These are phyloP conservation scores for Pseudohyphozyma bogoriensis DNA, from an alignment of 768 basidiomycete genomes.

Conservation along the genomic window DNA sequence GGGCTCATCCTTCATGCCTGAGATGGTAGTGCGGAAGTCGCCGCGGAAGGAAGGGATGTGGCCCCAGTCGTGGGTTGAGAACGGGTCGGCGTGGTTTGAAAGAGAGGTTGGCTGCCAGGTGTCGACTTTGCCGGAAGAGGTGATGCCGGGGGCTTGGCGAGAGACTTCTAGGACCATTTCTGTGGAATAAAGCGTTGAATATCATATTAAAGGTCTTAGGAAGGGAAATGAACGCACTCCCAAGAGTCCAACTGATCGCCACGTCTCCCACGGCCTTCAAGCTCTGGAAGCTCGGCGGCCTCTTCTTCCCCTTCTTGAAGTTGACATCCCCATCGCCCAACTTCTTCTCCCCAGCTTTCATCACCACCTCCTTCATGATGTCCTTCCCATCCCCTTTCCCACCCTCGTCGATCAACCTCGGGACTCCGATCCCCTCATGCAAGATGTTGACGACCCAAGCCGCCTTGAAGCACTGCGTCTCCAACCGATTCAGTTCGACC, in stretches of 20 bases:
- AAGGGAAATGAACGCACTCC: no score
- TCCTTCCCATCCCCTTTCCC: constrained; percentile 49
- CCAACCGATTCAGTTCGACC: constrained; percentile 73
- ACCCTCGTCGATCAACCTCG: constrained; percentile 71
- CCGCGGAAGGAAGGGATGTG: constrained; percentile 21
- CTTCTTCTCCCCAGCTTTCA: constrained; percentile 71
- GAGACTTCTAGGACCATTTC: constrained; percentile 93
- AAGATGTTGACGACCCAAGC: constrained; percentile 95
- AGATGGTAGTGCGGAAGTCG: constrained; percentile 16
- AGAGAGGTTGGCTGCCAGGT: background rate
- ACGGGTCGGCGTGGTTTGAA: background rate
- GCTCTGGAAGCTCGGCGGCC: constrained; percentile 72
- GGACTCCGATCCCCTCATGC: constrained; percentile 91
- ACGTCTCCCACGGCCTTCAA: constrained; percentile 85
- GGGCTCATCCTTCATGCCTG: constrained; percentile 12
- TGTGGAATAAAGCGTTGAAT: no score
- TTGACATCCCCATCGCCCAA: constrained; percentile 42
- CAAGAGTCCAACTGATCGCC: constrained; percentile 93
- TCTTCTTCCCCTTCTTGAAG: background rate
- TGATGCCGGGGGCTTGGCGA: background rate
- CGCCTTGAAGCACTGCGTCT: constrained; percentile 99
- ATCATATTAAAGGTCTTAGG: no score
- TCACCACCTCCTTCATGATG: constrained; percentile 52
- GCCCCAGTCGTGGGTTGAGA: constrained; percentile 4
- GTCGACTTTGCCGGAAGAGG: background rate